Conservation (phyloP, 2,329 filamentous ascomycete species). For the Paraphaeosphaeria sporulosa region DNA sequence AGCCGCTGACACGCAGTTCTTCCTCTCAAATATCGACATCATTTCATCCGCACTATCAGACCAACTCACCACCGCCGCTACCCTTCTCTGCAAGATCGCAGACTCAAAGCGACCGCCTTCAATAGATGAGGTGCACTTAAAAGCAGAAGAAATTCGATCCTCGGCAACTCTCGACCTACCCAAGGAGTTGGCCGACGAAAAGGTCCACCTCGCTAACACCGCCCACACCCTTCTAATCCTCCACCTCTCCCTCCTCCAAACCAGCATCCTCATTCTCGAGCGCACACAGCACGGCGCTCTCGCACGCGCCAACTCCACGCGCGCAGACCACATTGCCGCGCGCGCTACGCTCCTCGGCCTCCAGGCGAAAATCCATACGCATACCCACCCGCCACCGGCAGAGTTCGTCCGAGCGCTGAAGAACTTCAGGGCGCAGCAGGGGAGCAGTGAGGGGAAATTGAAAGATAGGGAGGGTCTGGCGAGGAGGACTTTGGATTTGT, state of each 20-base stretch:
- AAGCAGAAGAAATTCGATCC: constrained; percentile 20
- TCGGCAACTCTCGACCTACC: constrained; percentile 27
- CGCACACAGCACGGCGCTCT: constrained; percentile 57
- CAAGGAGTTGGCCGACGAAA: constrained; percentile 35
- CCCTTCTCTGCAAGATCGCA: constrained; percentile 44
- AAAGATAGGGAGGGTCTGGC: constrained; percentile 43
- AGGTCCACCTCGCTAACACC: constrained; percentile 45
- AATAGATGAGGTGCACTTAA: constrained; percentile 19
- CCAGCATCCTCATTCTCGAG: constrained; percentile 54
- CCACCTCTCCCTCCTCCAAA: constrained; percentile 48
- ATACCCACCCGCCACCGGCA: constrained; percentile 34
- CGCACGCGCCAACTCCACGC: constrained; percentile 50
- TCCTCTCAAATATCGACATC: constrained; percentile 49
- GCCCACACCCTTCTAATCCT: constrained; percentile 42
- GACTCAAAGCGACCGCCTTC: constrained; percentile 27
- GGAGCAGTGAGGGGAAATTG: constrained; percentile 37
- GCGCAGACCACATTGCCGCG: constrained; percentile 52
- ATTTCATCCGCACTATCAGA: constrained; percentile 46
- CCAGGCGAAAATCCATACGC: constrained; percentile 48
- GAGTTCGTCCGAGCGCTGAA: constrained; percentile 42
- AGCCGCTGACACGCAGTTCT: constrained; percentile 48
- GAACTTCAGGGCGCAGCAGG: constrained; percentile 40
- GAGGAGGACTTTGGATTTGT: constrained; percentile 46
- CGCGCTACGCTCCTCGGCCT: constrained; percentile 53
- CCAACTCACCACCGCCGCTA: constrained; percentile 38